Percentiles rank a stretch among this genome's conserved stretches.
These are phyloP conservation scores for Casaregolazyma suthepensis DNA, from an alignment of 1,139 yeast genomes.

Conservation along the genomic window DNA sequence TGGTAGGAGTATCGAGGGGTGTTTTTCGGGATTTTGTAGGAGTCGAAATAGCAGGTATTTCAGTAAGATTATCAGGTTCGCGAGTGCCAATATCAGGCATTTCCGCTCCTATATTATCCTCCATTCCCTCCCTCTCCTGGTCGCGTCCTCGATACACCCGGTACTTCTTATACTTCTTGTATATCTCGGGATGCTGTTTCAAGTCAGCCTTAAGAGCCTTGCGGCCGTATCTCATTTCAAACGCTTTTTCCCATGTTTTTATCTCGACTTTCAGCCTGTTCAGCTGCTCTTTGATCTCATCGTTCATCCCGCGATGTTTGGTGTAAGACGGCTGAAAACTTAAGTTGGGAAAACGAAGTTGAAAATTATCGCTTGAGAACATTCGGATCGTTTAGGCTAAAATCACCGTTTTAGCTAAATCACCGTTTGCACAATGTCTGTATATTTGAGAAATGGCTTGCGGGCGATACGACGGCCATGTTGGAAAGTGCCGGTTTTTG, in stretches of 20 bases:
- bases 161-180: constrained; percentile 41
- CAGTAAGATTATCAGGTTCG: too few species aligned
- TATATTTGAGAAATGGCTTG: not conserved
- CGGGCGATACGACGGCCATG: not conserved
- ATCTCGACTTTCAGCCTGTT: constrained; percentile 36
- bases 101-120: not conserved
- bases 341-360: too few species aligned
- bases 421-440: not conserved
- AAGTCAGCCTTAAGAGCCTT: constrained; percentile 52
- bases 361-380: too few species aligned
- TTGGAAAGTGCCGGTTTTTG: not conserved
- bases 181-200: constrained; percentile 41
- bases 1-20: not conserved
- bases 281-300: not conserved
- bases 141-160: constrained; percentile 27
- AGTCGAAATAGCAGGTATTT: not conserved
- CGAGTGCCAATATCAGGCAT: not conserved
- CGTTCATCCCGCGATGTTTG: not conserved
- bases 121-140: not conserved
- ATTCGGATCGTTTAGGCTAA: too few species aligned
- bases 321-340: not conserved
- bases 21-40: not conserved
- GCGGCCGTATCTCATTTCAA: constrained; percentile 39
- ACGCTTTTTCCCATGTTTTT: constrained; percentile 59
- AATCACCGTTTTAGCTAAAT: too few species aligned